phyloP scores from a whole-genome alignment of 2,329 filamentous ascomycete species.

The Hymenoscyphus fraxineus region DNA sequence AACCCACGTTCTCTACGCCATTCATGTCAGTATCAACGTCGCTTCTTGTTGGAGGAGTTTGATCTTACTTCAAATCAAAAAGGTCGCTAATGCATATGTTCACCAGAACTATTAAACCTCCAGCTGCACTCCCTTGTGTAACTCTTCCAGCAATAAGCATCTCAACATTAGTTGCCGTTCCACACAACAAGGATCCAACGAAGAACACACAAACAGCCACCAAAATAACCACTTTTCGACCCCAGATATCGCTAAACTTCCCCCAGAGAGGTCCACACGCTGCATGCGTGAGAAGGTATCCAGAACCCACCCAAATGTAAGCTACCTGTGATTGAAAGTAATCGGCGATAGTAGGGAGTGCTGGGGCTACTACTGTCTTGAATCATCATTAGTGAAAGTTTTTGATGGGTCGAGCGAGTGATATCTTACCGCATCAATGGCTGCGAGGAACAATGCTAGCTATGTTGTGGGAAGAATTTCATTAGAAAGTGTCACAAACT shows the following conservation, averaged over 20 bases:
- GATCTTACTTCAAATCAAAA: background rate
- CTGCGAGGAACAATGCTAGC: constrained; percentile 2
- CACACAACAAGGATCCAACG: constrained; percentile 59
- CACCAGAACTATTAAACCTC: background rate
- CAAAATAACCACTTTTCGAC: constrained; percentile 58
- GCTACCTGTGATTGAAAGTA: constrained; percentile 41
- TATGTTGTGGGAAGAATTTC: background rate
- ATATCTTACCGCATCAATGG: constrained; percentile 8
- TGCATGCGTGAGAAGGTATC: constrained; percentile 65
- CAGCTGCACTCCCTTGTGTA: constrained; percentile 1
- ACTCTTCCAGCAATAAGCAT: constrained; percentile 49
- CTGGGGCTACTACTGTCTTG: constrained; percentile 52
- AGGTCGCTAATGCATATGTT: constrained; percentile 7
- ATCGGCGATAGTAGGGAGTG: constrained; percentile 52
- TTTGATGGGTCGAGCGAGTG: background rate
- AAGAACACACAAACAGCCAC: constrained; percentile 58
- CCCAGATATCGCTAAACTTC: constrained; percentile 64
- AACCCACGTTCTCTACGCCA: constrained; percentile 38
- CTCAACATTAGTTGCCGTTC: constrained; percentile 57
- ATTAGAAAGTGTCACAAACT: background rate
- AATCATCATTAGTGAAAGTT: background rate
- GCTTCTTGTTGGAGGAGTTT: background rate
- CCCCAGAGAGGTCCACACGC: constrained; percentile 66
- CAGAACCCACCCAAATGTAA: constrained; percentile 71
- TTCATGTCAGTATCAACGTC: background rate